Evolutionary conservation across 108 stramenopile species (phyloP), one percentile per base, ranked within the genome.

Genomic region (Nannochloropsis salina): DNA sequence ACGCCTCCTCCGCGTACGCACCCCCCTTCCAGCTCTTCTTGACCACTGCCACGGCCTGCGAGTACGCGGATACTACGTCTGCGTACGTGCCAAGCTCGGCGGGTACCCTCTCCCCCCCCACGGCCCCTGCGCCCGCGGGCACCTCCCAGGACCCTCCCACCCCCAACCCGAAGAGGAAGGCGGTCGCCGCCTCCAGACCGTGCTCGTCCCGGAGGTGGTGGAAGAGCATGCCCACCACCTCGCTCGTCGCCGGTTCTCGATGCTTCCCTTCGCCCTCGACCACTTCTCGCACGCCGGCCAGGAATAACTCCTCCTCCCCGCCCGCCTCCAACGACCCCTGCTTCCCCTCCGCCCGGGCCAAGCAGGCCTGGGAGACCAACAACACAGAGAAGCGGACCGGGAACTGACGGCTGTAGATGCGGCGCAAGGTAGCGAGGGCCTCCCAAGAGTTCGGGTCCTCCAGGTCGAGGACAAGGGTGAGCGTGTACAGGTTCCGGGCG

Each of bases 321-420:
- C 87, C 90, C 80, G 90, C 86, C 18, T 86, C 86, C 43, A 86
- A 87, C 82, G 83, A 44, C 82, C 92, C 91, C 22, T 81, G 44
- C 84, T 93, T 91, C 87, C 91, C 87, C 80, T 90, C 92, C 51
- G 91, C 44, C 9, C 90, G 90, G 85, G 87, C 47, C 20, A 88
- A 45, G 31, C 31, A 31, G 31, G 31, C 31, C 31, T 31, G 31
- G 22, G 22, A 81, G 2, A 81, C 81, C 81, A 81, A n/a, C 61
- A 74, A 8, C 61, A 74, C 61, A 1, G 61, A 74, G 61, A 74
- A 74, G n/a, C 61, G 61, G 20, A 74, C 61, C 15, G 61, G 61
- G 8, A 74, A 74, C 2, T 15, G 4, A 15, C 61, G 61, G 15
- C 42, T 42, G 31, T 81, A 82, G 81, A 82, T 42, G 6, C 10